Evolutionary conservation across 2,329 filamentous ascomycete genomes (phyloP), one percentile per base, ranked within the genome.

Genomic region (Calonectria montana): DNA sequence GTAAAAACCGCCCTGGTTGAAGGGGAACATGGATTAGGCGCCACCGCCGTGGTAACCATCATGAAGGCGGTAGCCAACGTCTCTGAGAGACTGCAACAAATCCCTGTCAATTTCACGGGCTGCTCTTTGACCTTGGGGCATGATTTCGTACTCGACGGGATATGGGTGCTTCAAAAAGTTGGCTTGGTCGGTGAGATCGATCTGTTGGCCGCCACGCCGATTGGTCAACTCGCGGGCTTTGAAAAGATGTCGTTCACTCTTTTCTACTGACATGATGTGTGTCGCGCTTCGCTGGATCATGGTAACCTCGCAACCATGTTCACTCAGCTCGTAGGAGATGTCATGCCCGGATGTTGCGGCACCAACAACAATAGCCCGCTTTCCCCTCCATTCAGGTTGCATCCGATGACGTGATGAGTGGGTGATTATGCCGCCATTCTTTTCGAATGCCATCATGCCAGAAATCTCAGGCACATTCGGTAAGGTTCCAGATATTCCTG

Each of bases 11-110:
- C 69, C 69, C 15, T 71, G 69, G 55, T 67, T 64, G 18, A 71
- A 71, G 16, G 37, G 69, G 55, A 71, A 71, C 69, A 71, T 71
- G n/a, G 69, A 71, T 29, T 71, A 71, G 6, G 69, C 69, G 9
- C 69, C 69, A 15, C 69, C 69, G 7, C 69, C 69, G 37, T 71
- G 69, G 15, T 71, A 71, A 6, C 69, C 69, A 27, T 71, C 69
- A 9, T 71, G 69, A 3, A 67, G 53, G 7, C 69, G 69, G 27
- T 67, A 67, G 16, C 69, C 69, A 12, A 67, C 69, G 12, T 55
- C n/a, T 25, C 25, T 37, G 10, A 71, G 69, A 23, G 43, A 62
- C 4, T 66, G 48, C 15, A 69, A 18, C 2, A 65, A 23, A 15
- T 65, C 21, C 4, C 3, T 21, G 21, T 66, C 64, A 12, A 66